Evolutionary conservation across 257 asterid genomes (phyloP).

Genomic region (Nicotiana attenuata): DNA sequence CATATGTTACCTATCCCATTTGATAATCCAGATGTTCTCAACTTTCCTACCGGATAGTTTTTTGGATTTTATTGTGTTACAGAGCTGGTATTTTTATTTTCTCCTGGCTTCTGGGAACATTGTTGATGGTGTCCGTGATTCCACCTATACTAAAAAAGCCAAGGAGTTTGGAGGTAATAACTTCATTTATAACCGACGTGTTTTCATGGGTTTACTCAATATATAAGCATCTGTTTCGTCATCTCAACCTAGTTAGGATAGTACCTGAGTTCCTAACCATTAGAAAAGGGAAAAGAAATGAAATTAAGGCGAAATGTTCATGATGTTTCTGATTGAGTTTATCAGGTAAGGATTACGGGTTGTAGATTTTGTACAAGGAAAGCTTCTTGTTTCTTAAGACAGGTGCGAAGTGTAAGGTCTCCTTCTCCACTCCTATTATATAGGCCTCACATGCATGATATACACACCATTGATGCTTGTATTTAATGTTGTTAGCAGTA

Average conservation of each 20-base stretch:
- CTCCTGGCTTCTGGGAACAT: constrained; percentile 89
- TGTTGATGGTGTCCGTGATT: constrained; percentile 84
- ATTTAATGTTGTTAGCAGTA: neutral
- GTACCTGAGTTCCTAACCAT: constrained; percentile 8
- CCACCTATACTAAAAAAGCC: constrained; percentile 78
- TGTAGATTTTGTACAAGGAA: too few species aligned
- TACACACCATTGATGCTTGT: neutral
- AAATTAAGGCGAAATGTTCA: too few species aligned
- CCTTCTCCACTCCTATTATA: neutral
- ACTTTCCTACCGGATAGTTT: constrained; percentile 7
- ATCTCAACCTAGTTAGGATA: constrained; percentile 33
- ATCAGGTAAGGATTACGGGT: too few species aligned
- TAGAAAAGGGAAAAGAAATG: too few species aligned
- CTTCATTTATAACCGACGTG: constrained; percentile 70
- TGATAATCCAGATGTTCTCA: neutral
- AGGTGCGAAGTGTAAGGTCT: too few species aligned
- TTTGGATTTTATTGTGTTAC: constrained; percentile 15
- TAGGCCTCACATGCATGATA: neutral
- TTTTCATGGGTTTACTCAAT: constrained; percentile 88
- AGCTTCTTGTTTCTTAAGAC: too few species aligned
- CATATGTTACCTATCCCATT: neutral
- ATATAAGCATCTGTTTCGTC: constrained; percentile 21
- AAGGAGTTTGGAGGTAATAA: constrained; percentile 94
- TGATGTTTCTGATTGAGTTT: too few species aligned
- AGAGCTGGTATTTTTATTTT: constrained; percentile 72